Evolutionary conservation across 164 flowering plant species (phyloP).

Genomic region (Piper longum): DNA sequence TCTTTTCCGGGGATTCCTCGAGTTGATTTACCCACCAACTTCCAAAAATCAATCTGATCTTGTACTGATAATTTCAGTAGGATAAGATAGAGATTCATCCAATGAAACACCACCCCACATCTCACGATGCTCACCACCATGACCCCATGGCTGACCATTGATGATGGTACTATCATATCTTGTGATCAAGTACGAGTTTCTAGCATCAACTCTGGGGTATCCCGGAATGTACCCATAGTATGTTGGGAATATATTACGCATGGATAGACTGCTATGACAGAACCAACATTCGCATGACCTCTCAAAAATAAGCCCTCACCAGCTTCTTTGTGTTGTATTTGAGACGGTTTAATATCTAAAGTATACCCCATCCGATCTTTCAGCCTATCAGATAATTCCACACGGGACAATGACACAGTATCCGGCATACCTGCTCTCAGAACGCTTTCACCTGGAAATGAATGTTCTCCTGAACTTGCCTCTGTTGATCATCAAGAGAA

Average conservation of each 20-base stretch:
- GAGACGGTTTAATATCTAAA: conserved; percentile 60
- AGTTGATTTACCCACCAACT: conserved; percentile 56
- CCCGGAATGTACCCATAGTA: conserved; percentile 83
- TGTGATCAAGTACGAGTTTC: conserved; percentile 73
- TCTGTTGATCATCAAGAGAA: conserved; percentile 56
- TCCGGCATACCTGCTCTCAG: conserved; percentile 59
- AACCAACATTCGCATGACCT: conserved; percentile 75
- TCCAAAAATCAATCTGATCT: conserved; percentile 68
- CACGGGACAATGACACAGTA: conserved; percentile 39
- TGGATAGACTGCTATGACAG: conserved; percentile 85
- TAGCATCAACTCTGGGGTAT: conserved; percentile 73
- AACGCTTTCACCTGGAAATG: conserved; percentile 58
- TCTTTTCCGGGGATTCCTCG: conserved; percentile 11
- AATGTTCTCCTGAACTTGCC: conserved; percentile 78
- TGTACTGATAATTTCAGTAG: conserved; percentile 11
- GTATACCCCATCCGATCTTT: conserved; percentile 62
- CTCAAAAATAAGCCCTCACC: conserved; percentile 71
- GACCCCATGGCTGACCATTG: conserved; percentile 96
- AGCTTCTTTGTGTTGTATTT: conserved; percentile 69
- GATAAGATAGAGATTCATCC: conserved; percentile 11
- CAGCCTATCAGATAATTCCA: conserved; percentile 43
- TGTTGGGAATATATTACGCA: conserved; percentile 80
- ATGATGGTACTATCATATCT: conserved; percentile 84
- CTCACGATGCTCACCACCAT: conserved; percentile 58
- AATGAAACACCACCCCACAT: conserved; percentile 46